Evolutionary conservation across 345 rosid genomes (phyloP).

Genomic region (Bruguiera parviflora): DNA sequence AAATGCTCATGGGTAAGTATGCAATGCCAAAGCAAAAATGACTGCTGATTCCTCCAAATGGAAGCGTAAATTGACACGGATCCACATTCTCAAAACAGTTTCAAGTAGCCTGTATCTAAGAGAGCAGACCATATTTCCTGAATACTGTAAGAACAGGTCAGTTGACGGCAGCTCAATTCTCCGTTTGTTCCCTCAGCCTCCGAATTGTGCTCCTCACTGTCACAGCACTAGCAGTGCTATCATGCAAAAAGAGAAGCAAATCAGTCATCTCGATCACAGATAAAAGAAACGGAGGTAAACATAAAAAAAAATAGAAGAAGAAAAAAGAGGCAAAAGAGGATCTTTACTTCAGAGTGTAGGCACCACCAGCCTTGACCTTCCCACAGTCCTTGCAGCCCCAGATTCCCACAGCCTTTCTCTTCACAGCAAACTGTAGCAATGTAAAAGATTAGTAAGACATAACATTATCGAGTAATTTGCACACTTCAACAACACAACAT

Average conservation of each 20-base stretch:
- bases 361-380: constrained; percentile 35
- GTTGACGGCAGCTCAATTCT: constrained; percentile 32
- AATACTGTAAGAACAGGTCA: background rate
- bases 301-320: background rate
- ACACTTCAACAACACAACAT: too few species aligned
- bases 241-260: background rate
- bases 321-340: too few species aligned
- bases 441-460: background rate
- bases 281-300: too few species aligned
- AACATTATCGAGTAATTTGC: too few species aligned
- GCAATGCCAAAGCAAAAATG: background rate
- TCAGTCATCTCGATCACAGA: background rate
- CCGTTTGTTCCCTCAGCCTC: constrained; percentile 70
- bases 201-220: constrained; percentile 70
- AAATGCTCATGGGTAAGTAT: background rate
- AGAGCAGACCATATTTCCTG: background rate
- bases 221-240: constrained; percentile 71
- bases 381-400: constrained; percentile 39
- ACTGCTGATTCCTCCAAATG: background rate
- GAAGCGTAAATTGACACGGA: background rate
- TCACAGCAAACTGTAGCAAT: constrained; percentile 27
- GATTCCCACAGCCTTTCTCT: constrained; percentile 37
- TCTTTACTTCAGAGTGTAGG: constrained; percentile 31
- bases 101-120: constrained; percentile 3
- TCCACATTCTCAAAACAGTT: constrained; percentile 15